Evolutionary conservation across 1,284 basidiomycete species (phyloP), one percentile per base, ranked within the genome.

Genomic region (Cutaneotrichosporon cyanovorans): DNA sequence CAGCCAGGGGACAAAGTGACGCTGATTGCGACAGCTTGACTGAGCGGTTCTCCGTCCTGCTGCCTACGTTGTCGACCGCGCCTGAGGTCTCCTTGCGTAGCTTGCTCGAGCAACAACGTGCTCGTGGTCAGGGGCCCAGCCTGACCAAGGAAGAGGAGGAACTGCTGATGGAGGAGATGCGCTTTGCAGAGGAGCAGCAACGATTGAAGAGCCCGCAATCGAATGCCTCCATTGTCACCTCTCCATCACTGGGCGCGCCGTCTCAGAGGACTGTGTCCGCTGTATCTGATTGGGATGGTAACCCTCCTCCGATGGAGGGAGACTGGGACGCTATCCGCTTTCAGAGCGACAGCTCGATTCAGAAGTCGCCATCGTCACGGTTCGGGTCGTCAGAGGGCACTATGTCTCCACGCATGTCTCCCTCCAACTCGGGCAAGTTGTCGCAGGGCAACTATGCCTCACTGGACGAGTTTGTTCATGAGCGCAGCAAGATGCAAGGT

Each of bases 131-230:
- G 21, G 66, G 66, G 5, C 66, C 66, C 1, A 58, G 59, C 9
- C 45, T 68, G 16, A 68, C 66, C 0, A 45, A 56, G 22, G 68
- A 65, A 36, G 68, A 70, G 42, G 68, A 70, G 50, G 66, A 68
- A 42, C 40, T 70, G 18, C 48, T 70, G 1, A 49, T 69, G 12
- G 63, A 59, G 7, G 66, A 69, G 47, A 53, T 69, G 6, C 42
- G 60, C 18, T 51, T 47, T 7, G 40, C 39, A 19, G 46, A 39
- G 25, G 21, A 32, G 22, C 40, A 42, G 18, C 34, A 25, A n/a
- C 40, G 42, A 20, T 12, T 7, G 12, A 7, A 28, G 12, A 7
- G 12, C 7, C 25, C 7, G 12, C 25, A 28, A 28, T 12, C 25
- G 8, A 28, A 28, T 7, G 25, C 25, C 25, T 28, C 25, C 25